phyloP scores from a whole-genome alignment of 2,329 filamentous ascomycete genomes.

The Penicillium sp. region DNA sequence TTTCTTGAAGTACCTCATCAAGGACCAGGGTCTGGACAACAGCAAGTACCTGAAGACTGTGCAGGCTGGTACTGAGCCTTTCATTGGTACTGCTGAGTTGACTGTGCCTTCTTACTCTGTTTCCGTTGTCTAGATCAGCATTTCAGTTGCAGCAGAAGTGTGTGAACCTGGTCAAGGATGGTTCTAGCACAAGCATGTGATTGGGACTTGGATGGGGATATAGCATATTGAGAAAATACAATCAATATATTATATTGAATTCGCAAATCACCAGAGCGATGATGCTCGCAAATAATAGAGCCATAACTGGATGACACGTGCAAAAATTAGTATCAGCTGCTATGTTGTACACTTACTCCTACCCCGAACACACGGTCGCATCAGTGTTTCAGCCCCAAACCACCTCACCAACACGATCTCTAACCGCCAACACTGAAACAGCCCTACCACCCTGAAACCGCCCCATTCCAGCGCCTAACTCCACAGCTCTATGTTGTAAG shows the following conservation, averaged over 20 bases:
- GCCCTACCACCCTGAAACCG: conserved; percentile 8
- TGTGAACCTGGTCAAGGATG: conserved; percentile 47
- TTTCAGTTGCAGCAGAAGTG: too few species aligned
- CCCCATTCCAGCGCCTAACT: not conserved
- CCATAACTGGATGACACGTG: not conserved
- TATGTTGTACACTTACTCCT: not conserved
- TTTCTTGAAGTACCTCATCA: conserved; percentile 57
- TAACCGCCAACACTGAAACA: conserved; percentile 13
- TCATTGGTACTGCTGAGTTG: conserved; percentile 31
- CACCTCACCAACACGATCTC: not conserved
- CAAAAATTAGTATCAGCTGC: not conserved
- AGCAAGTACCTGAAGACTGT: conserved; percentile 55
- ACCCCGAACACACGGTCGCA: not conserved
- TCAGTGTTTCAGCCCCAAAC: not conserved
- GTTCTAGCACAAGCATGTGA: too few species aligned
- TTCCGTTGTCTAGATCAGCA: conserved; percentile 21
- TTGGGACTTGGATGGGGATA: not conserved
- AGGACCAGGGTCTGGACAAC: conserved; percentile 31
- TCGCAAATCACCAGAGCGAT: not conserved
- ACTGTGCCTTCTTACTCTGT: conserved; percentile 32
- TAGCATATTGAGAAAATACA: not conserved
- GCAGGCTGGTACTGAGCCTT: conserved; percentile 39
- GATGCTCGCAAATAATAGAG: not conserved
- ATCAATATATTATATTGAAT: too few species aligned
- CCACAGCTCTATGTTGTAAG: not conserved